Evolutionary conservation across 345 rosid genomes (phyloP), one percentile per base, ranked within the genome.

Genomic region (Bruguiera gymnorhiza): DNA sequence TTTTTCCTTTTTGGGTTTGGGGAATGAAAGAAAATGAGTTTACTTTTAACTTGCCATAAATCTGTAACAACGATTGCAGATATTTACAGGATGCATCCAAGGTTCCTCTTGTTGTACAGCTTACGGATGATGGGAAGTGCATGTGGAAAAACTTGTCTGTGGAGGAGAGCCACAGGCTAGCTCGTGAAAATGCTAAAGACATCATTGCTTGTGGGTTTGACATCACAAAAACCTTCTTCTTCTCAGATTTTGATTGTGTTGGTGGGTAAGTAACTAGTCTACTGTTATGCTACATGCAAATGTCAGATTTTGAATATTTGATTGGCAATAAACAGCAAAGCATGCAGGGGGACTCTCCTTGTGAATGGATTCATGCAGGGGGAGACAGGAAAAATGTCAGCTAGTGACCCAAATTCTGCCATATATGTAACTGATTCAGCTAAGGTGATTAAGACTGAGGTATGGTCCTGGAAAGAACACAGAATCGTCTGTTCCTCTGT

Each of bases 141-240:
- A 81, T 86, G 99, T 92, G 97, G 97, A 95, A 95, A 83, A 83
- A 86, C 77, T 73, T 95, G 34, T 69, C 96, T 0, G 87, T 89
- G 13, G 97, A 89, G 78, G 97, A 95, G 88, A 83, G 92, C 77
- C 88, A 86, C 66, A 83, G 97, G 73, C 93, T 95, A 52, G 97
- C 97, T 15, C 79, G 97, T 62, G 97, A 92, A 79, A 92, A 95
- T 77, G 97, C 97, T 0, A 92, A 90, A 76, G 97, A 95, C 77
- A 92, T 95, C 3, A 95, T 95, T 77, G 97, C 99, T 37, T 92
- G 99, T 76, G 99, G 93, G 16, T 95, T 94, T 51, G 99, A 95
- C 63, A 55, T 94, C 65, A 79, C 88, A 1, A 87, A 75, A 76
- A 90, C 97, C 8, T 95, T 95, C 76, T 88, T 95, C 80, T 95